Percentiles rank a stretch among this genome's conserved stretches.
Conservation (phyloP, 371 early-diverging fungal species). For the Mortierella sp. region DNA sequence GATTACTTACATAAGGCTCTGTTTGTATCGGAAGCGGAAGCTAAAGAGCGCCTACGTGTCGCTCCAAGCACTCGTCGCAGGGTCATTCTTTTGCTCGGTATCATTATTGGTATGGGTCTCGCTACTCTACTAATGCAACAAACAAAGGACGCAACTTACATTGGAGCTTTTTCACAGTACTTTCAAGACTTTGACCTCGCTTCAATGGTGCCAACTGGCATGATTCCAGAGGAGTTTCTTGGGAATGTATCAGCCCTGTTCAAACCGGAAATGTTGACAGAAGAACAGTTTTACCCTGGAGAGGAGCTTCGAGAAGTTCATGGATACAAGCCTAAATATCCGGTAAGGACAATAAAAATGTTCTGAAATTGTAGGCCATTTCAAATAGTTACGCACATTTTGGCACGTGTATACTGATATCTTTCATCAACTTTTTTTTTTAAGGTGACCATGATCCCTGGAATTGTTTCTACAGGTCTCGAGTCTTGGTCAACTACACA, state of each 20-base stretch:
- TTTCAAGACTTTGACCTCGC: conserved; percentile 74
- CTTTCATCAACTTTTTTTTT: conserved; percentile 52
- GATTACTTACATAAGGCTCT: conserved; percentile 43
- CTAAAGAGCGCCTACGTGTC: conserved; percentile 25
- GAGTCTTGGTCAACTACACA: conserved; percentile 90
- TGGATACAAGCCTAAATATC: conserved; percentile 43
- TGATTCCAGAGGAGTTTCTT: conserved; percentile 78
- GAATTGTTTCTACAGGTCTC: conserved; percentile 89
- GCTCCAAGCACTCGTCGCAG: conserved; percentile 54
- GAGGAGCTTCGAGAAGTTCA: conserved; percentile 56
- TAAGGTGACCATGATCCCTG: conserved; percentile 89
- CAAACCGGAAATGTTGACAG: conserved; percentile 63
- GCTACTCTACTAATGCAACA: conserved; percentile 60
- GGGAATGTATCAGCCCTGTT: conserved; percentile 72
- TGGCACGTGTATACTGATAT: neutral
- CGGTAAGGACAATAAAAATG: conserved; percentile 18
- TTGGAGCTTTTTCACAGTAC: conserved; percentile 51
- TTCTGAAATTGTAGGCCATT: no score
- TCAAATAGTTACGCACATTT: neutral
- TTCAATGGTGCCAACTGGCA: conserved; percentile 73
- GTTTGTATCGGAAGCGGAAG: conserved; percentile 32
- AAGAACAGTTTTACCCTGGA: conserved; percentile 65
- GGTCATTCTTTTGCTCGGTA: conserved; percentile 65
- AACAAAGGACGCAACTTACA: conserved; percentile 47
- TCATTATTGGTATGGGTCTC: conserved; percentile 62